phyloP scores from a whole-genome alignment of 495 filamentous ascomycete genomes.

The Filosporella fistucella region DNA sequence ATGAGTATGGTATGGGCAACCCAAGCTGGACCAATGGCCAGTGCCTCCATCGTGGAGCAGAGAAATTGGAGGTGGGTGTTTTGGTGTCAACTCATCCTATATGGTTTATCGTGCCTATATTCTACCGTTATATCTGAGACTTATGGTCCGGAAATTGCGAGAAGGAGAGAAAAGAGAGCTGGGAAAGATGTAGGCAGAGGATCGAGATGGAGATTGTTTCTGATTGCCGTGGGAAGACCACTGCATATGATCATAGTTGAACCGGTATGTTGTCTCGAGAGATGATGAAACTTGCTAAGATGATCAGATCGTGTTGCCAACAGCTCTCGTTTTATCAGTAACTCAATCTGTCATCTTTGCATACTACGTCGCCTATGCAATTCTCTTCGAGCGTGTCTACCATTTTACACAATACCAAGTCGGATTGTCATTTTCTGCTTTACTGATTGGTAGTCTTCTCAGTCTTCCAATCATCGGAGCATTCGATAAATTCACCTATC shows the following conservation, averaged over 20 bases:
- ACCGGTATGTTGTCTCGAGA: too few species aligned
- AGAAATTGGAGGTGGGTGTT: constrained; percentile 59
- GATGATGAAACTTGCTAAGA: too few species aligned
- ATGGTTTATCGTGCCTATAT: constrained; percentile 32
- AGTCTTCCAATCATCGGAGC: constrained; percentile 37
- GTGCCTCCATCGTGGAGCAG: constrained; percentile 14
- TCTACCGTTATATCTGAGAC: constrained; percentile 49
- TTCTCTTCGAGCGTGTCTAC: constrained; percentile 44
- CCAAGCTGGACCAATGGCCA: constrained; percentile 4
- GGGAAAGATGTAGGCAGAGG: constrained; percentile 29
- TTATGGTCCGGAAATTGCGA: constrained; percentile 52
- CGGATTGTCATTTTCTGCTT: constrained; percentile 54
- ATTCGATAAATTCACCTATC: constrained; percentile 37
- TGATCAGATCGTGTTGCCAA: constrained; percentile 59
- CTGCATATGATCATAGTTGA: constrained; percentile 59
- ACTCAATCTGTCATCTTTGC: constrained; percentile 58
- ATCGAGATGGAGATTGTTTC: constrained; percentile 29
- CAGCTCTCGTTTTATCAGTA: constrained; percentile 55
- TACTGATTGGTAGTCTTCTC: constrained; percentile 49
- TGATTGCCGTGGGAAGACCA: constrained; percentile 51
- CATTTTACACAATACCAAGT: constrained; percentile 40
- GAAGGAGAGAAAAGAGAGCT: constrained; percentile 37
- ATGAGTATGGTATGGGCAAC: neutral
- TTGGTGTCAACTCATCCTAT: constrained; percentile 29
- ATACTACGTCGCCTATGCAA: constrained; percentile 60